A percentile compares a stretch with the other conserved stretches of the same genome.
These are phyloP conservation scores for Nitzschia sp. DNA, from an alignment of 108 stramenopile genomes.

Conservation along the genomic window DNA sequence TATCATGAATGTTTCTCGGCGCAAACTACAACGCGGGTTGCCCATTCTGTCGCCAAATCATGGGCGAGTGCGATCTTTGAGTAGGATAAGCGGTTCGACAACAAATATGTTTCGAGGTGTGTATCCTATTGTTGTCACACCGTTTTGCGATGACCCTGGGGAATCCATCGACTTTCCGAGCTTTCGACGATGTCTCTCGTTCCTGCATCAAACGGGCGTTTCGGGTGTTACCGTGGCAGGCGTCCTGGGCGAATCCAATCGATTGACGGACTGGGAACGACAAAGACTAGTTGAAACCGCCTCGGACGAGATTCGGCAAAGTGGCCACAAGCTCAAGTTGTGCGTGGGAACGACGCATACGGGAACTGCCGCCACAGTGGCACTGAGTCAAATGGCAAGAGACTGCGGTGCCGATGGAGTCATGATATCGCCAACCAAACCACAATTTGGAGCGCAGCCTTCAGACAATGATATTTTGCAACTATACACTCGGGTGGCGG, in stretches of 20 bases:
- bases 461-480: slow-evolving; percentile 4
- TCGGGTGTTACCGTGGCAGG: slow-evolving; percentile 11
- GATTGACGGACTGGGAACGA: slow-evolving; percentile 12
- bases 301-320: slow-evolving; percentile 4
- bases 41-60: too few species aligned
- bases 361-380: slow-evolving; percentile 14
- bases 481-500: not conserved
- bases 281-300: slow-evolving; percentile 1
- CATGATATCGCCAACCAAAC: slow-evolving; percentile 13
- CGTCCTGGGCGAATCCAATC: slow-evolving; percentile 14
- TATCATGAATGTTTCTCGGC: too few species aligned
- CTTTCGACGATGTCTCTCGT: slow-evolving; percentile 13
- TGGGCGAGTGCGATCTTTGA: too few species aligned
- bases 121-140: slow-evolving; percentile 10
- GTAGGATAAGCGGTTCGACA: too few species aligned
- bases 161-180: slow-evolving; percentile 7
- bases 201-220: slow-evolving; percentile 1
- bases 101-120: slow-evolving; percentile 2
- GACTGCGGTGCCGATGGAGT: slow-evolving; percentile 11
- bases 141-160: not conserved
- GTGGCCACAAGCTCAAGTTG: not conserved
- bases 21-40: too few species aligned
- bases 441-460: not conserved
- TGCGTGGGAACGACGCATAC: slow-evolving; percentile 15
- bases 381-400: slow-evolving; percentile 15